Evolutionary conservation across 2,329 filamentous ascomycete species (phyloP).

Genomic region (Aciculosporium take): DNA sequence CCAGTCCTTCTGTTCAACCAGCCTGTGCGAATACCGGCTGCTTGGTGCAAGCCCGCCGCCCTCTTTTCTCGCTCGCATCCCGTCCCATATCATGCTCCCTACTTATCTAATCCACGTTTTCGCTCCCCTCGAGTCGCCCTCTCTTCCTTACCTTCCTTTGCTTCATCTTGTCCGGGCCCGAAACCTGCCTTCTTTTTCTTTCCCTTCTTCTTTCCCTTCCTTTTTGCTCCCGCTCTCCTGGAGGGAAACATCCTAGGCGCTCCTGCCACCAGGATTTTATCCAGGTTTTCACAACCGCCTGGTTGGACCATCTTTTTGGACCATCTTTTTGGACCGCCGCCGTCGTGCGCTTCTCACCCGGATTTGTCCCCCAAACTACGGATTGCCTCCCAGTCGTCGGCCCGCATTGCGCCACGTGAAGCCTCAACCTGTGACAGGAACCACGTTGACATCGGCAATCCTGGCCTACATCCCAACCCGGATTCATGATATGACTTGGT

Average conservation of each 20-base stretch:
- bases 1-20: constrained; percentile 5
- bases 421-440: constrained; percentile 1
- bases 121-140: neutral
- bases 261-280: neutral
- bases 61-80: constrained; percentile 1
- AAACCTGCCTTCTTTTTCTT: neutral
- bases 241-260: neutral
- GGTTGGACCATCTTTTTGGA: neutral
- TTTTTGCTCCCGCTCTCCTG: neutral
- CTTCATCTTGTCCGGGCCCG: neutral
- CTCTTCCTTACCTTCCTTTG: neutral
- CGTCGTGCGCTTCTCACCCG: neutral
- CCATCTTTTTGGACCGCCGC: neutral
- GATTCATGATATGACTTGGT: constrained; percentile 1
- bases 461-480: neutral
- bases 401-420: constrained; percentile 4
- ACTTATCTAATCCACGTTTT: constrained; percentile 1
- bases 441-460: neutral
- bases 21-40: constrained; percentile 6
- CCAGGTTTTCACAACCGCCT: neutral
- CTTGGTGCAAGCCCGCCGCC: constrained; percentile 5
- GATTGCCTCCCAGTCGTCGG: neutral
- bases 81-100: constrained; percentile 5
- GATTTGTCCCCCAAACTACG: neutral
- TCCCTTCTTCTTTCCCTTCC: too few species aligned